Percentiles rank a stretch among this genome's conserved stretches.
These are phyloP conservation scores for Amanita rubescens DNA, from an alignment of 768 basidiomycete species.

Conservation along the genomic window DNA sequence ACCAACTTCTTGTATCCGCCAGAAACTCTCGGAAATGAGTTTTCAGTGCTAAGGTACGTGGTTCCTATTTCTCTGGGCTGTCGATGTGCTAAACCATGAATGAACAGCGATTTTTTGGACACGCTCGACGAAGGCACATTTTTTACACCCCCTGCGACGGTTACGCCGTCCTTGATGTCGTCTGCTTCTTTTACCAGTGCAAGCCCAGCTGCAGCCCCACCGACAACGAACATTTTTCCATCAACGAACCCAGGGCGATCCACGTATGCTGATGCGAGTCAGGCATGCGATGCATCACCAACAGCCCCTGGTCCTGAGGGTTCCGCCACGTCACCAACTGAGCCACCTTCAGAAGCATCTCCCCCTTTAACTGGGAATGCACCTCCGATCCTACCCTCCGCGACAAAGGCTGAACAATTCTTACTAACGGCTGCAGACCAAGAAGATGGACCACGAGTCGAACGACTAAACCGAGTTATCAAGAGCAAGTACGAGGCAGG, in stretches of 20 bases:
- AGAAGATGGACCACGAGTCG: conserved; percentile 82
- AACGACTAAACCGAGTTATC: conserved; percentile 86
- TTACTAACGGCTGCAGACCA: conserved; percentile 93
- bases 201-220: conserved; percentile 5
- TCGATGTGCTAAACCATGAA: conserved; percentile 5
- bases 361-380: conserved; percentile 28
- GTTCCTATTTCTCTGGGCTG: neutral
- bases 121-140: conserved; percentile 81
- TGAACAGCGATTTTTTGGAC: conserved; percentile 73
- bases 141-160: conserved; percentile 54
- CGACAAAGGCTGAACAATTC: conserved; percentile 82
- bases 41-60: conserved; percentile 70
- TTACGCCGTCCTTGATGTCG: conserved; percentile 42
- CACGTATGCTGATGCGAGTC: conserved; percentile 5
- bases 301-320: neutral
- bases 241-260: conserved; percentile 7
- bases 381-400: conserved; percentile 56
- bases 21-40: conserved; percentile 74
- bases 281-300: neutral
- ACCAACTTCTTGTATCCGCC: conserved; percentile 54
- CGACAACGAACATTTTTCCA: neutral
- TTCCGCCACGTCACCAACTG: neutral
- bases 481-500: conserved; percentile 97
- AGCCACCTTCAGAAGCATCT: neutral
- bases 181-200: conserved; percentile 25